Conservation (phyloP, 2,329 filamentous ascomycete genomes). For the Xylaria sp. region DNA sequence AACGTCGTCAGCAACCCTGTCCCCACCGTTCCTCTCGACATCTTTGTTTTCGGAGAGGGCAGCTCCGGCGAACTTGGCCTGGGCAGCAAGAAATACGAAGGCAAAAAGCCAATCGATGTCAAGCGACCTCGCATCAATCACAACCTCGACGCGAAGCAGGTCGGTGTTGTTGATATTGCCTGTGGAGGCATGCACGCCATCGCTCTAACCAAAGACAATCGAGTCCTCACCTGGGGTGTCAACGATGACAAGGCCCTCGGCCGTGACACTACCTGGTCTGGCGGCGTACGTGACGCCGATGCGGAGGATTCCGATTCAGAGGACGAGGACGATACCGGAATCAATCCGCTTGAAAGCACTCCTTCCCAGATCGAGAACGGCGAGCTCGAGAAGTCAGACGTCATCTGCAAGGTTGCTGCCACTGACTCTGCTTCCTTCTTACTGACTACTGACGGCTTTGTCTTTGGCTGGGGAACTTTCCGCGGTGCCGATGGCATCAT, state of each 20-base stretch:
- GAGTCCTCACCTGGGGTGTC: slow-evolving; percentile 82
- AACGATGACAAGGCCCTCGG: slow-evolving; percentile 81
- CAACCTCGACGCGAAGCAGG: slow-evolving; percentile 62
- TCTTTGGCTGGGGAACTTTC: slow-evolving; percentile 78
- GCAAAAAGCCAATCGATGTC: slow-evolving; percentile 67
- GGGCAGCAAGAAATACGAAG: slow-evolving; percentile 66
- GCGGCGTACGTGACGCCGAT: slow-evolving; percentile 69
- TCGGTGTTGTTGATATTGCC: slow-evolving; percentile 72
- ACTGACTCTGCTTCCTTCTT: slow-evolving; percentile 73
- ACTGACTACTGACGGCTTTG: slow-evolving; percentile 70
- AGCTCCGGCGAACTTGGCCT: slow-evolving; percentile 74
- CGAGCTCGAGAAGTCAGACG: slow-evolving; percentile 69
- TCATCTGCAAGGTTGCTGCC: slow-evolving; percentile 70
- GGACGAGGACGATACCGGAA: slow-evolving; percentile 68
- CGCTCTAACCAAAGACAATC: slow-evolving; percentile 75
- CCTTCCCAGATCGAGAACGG: slow-evolving; percentile 70
- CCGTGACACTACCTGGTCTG: slow-evolving; percentile 73
- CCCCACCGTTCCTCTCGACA: slow-evolving; percentile 44
- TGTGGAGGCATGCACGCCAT: slow-evolving; percentile 77
- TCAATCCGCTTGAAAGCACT: slow-evolving; percentile 79
- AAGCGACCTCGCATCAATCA: slow-evolving; percentile 75
- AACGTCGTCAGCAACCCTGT: slow-evolving; percentile 41
- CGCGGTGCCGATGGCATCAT: slow-evolving; percentile 69
- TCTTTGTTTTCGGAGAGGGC: slow-evolving; percentile 70
- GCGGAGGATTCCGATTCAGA: slow-evolving; percentile 54